Conservation (phyloP, 75 land plant genomes). For the Selaginella moellendorffii region DNA sequence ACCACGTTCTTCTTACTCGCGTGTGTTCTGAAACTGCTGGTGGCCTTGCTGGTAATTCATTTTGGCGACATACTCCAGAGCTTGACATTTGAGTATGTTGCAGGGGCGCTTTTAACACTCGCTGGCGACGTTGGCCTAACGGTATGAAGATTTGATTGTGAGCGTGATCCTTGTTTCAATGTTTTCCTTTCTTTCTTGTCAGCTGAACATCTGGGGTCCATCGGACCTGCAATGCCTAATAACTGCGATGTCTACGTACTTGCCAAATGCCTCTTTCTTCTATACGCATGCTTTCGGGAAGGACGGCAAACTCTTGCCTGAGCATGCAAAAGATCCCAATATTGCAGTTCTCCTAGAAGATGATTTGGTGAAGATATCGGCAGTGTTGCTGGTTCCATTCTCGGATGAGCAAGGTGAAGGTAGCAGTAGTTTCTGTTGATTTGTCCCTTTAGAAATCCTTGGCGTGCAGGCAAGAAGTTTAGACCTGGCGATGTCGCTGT, state of each 20-base stretch:
- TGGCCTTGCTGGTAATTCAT: slow-evolving; percentile 75
- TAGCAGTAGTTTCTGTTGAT: too few relatives aligned
- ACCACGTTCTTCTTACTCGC: slow-evolving; percentile 91
- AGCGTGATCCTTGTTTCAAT: background rate
- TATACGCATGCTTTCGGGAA: slow-evolving; percentile 77
- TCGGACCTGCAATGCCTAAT: slow-evolving; percentile 68
- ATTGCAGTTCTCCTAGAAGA: slow-evolving; percentile 47
- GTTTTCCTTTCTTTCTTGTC: background rate
- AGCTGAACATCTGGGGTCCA: slow-evolving; percentile 96
- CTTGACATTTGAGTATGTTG: background rate
- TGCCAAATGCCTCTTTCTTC: slow-evolving; percentile 75
- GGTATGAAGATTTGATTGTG: background rate
- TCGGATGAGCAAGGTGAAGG: background rate
- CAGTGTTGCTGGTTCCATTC: slow-evolving; percentile 44
- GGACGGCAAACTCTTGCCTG: background rate
- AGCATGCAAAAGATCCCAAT: background rate
- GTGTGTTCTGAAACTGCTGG: slow-evolving; percentile 98
- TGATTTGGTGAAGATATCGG: slow-evolving; percentile 82
- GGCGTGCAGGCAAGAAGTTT: background rate
- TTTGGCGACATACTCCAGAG: background rate
- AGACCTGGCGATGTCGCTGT: slow-evolving; percentile 62
- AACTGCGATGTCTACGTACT: slow-evolving; percentile 69
- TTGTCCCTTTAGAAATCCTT: background rate
- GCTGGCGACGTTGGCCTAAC: background rate
- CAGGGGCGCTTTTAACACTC: background rate